Conservation (phyloP, 306 rosid species). For the Dicorynia guianensis region DNA sequence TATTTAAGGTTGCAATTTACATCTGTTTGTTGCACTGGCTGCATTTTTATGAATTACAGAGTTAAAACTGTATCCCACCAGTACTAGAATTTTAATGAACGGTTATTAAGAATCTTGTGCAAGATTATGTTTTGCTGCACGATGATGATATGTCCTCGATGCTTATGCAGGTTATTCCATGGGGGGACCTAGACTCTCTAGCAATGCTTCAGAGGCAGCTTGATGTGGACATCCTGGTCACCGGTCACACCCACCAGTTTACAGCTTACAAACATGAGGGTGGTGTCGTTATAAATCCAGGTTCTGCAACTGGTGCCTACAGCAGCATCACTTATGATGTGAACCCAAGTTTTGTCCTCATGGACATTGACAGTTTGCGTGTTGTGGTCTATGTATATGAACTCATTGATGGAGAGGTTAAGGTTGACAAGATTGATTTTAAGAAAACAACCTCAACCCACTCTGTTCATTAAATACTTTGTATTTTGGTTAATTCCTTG, state of each 20-base stretch:
- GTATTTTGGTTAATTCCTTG: conserved; percentile 22
- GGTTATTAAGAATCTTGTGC: background rate
- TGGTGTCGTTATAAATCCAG: conserved; percentile 96
- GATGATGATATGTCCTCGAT: conserved; percentile 29
- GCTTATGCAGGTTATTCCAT: conserved; percentile 86
- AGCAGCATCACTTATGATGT: conserved; percentile 97
- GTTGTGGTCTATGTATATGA: conserved; percentile 98
- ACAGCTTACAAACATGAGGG: conserved; percentile 98
- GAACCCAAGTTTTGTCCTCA: conserved; percentile 96
- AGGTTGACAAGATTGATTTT: conserved; percentile 99
- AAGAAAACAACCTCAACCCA: conserved; percentile 86
- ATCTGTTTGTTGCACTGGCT: background rate
- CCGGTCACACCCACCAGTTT: conserved; percentile 97
- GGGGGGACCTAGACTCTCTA: conserved; percentile 99
- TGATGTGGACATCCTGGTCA: conserved; percentile 97
- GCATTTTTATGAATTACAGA: background rate
- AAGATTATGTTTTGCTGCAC: conserved; percentile 1
- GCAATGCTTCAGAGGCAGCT: conserved; percentile 99
- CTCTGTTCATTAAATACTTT: conserved; percentile 62
- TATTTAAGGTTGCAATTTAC: conserved; percentile 1
- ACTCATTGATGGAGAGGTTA: conserved; percentile 96
- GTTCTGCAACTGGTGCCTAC: conserved; percentile 95
- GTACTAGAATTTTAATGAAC: conserved; percentile 9
- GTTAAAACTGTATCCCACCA: conserved; percentile 5
- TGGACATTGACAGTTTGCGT: conserved; percentile 96